phyloP scores from a whole-genome alignment of 2,329 filamentous ascomycete species.

The Hymenoscyphus fructigenus region DNA sequence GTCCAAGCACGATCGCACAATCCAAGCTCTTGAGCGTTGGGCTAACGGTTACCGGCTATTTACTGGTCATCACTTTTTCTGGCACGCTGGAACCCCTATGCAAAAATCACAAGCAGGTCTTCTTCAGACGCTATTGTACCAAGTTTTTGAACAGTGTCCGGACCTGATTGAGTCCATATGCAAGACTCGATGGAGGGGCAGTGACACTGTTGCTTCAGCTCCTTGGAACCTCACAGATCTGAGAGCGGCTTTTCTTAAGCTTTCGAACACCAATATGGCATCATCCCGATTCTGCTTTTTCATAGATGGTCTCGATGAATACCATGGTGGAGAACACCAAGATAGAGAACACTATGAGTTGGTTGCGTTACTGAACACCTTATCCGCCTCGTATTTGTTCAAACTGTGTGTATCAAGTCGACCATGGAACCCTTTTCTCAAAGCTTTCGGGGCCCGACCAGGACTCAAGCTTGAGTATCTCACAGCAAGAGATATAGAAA shows the following conservation, averaged over 20 bases:
- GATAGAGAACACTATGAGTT: slow-evolving; percentile 5
- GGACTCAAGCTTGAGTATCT: slow-evolving; percentile 27
- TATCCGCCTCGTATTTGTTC: slow-evolving; percentile 6
- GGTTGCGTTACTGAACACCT: neutral
- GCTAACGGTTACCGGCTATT: neutral
- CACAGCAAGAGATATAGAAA: slow-evolving; percentile 20
- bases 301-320: slow-evolving; percentile 23
- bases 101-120: slow-evolving; percentile 19
- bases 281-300: slow-evolving; percentile 1
- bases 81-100: slow-evolving; percentile 40
- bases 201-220: too few species aligned
- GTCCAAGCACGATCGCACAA: neutral
- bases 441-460: slow-evolving; percentile 8
- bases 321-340: slow-evolving; percentile 5
- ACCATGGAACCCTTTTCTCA: slow-evolving; percentile 18
- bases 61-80: slow-evolving; percentile 46
- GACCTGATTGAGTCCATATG: slow-evolving; percentile 5
- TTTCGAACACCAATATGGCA: neutral
- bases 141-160: slow-evolving; percentile 10
- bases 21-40: neutral
- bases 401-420: slow-evolving; percentile 24
- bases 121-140: slow-evolving; percentile 14
- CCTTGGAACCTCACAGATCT: neutral
- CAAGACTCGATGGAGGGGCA: neutral
- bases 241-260: neutral